phyloP scores from a whole-genome alignment of 352 stramenopile genomes.

The Globisporangium solare region DNA sequence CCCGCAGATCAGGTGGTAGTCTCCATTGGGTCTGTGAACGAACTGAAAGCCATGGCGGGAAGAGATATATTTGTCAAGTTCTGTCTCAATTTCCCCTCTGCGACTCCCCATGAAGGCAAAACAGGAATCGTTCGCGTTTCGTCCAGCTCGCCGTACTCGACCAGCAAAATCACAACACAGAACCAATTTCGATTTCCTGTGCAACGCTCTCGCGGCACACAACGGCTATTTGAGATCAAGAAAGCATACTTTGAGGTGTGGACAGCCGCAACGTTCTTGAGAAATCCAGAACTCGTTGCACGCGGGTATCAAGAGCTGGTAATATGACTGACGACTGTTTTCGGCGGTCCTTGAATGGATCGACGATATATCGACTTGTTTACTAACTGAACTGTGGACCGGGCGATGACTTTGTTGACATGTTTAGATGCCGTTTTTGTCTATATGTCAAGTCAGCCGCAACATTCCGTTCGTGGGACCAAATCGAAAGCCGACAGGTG shows the following conservation, averaged over 20 bases:
- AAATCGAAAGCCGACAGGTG: constrained; percentile 61
- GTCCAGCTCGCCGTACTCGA: constrained; percentile 22
- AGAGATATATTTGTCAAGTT: constrained; percentile 72
- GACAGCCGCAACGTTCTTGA: constrained; percentile 51
- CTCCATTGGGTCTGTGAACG: constrained; percentile 39
- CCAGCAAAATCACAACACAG: constrained; percentile 17
- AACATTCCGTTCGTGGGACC: constrained; percentile 60
- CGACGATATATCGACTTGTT: background rate
- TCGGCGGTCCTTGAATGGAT: background rate
- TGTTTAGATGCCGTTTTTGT: constrained; percentile 41
- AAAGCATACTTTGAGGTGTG: constrained; percentile 79
- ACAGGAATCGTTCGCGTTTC: constrained; percentile 36
- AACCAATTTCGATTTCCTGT: constrained; percentile 45
- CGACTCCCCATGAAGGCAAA: constrained; percentile 53
- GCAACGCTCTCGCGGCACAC: constrained; percentile 51
- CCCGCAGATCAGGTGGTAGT: constrained; percentile 51
- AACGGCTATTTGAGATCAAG: constrained; percentile 79
- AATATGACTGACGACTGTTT: background rate
- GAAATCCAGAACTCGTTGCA: constrained; percentile 61
- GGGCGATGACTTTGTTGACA: background rate
- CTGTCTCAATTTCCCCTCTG: constrained; percentile 62
- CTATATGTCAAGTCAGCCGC: constrained; percentile 39
- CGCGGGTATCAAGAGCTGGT: constrained; percentile 67
- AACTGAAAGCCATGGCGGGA: constrained; percentile 29
- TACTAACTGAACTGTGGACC: background rate